Evolutionary conservation across 164 flowering plant species (phyloP), one percentile per base, ranked within the genome.

Genomic region (Vitis riparia): DNA sequence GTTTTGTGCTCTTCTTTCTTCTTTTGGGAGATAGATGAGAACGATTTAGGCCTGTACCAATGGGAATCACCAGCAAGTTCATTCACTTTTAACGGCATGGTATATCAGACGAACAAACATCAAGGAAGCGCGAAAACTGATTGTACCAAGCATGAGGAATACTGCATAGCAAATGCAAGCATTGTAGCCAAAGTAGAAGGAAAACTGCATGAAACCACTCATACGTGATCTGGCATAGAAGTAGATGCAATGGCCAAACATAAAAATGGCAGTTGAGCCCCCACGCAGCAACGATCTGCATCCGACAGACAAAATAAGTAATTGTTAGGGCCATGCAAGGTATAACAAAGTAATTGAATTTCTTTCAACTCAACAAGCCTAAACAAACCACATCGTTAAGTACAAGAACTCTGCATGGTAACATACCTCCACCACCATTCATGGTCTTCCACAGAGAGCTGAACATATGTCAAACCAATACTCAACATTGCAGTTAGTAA

Each of bases 401-500:
- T 37, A 6, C 51, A 63, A 2, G 11, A 30, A 17, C 67, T 23
- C 15, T 3, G 16, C 5, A 62, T 55, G 9, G 63, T 58, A 37
- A 70, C 84, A 64, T 87, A 91, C 98, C 97, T 89, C 98, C 98
- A 93, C 93, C 92, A 86, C 98, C 98, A 93, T 75, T 84, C 67
- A 69, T 83, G 88, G 73, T 91, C 95, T 80, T 89, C 98, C 44
- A 62, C 80, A 44, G 90, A 82, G 44, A 93, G 95, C 83, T 90
- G 95, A 75, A 91, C 77, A 71, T 83, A 90, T 30, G 95, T 89
- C 83, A 93, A 74, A 50, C 81, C 86, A 58, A 89, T 66, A 68
- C 89, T 88, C 61, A 93, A 23, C 17, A 89, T 71, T 37, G 78
- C 82, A 65, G 89, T 88, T 53, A 89, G 71, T 13, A 88, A 2